These are phyloP conservation scores for Laguncularia racemosa DNA, from an alignment of 345 rosid genomes.

Conservation along the genomic window DNA sequence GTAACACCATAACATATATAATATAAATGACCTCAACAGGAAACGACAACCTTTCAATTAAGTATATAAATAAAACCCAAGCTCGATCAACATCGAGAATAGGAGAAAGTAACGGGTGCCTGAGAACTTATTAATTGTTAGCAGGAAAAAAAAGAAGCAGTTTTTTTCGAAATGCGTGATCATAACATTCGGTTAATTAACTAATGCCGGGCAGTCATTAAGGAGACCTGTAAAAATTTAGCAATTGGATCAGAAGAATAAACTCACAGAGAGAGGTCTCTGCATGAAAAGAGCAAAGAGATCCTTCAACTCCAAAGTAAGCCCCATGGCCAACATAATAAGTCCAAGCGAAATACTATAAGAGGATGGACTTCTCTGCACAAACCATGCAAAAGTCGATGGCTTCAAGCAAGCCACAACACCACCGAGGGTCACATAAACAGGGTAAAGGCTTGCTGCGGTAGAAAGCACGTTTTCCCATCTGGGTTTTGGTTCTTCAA, in stretches of 20 bases:
- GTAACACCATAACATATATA: too few relatives aligned
- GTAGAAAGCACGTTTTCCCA: constrained; percentile 38
- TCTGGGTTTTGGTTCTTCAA: constrained; percentile 17
- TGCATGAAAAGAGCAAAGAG: constrained; percentile 38
- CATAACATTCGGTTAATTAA: too few relatives aligned
- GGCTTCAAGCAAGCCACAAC: constrained; percentile 55
- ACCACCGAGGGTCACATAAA: constrained; percentile 52
- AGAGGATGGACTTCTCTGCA: constrained; percentile 34
- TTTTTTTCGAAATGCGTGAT: too few relatives aligned
- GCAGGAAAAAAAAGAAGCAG: too few relatives aligned
- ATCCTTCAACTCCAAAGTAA: constrained; percentile 59
- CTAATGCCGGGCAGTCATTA: not conserved
- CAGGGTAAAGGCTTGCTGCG: constrained; percentile 61
- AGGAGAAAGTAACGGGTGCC: too few relatives aligned
- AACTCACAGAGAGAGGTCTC: constrained; percentile 50
- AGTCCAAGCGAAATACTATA: constrained; percentile 49
- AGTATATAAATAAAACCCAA: too few relatives aligned
- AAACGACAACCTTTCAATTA: too few relatives aligned
- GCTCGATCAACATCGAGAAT: too few relatives aligned
- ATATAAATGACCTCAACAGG: too few relatives aligned
- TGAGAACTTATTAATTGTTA: too few relatives aligned
- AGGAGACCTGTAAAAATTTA: not conserved
- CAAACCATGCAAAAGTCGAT: constrained; percentile 52
- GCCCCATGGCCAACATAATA: constrained; percentile 65
- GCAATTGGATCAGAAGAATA: not conserved